These are phyloP conservation scores for Mycena metata DNA, from an alignment of 768 basidiomycete species.

Conservation along the genomic window DNA sequence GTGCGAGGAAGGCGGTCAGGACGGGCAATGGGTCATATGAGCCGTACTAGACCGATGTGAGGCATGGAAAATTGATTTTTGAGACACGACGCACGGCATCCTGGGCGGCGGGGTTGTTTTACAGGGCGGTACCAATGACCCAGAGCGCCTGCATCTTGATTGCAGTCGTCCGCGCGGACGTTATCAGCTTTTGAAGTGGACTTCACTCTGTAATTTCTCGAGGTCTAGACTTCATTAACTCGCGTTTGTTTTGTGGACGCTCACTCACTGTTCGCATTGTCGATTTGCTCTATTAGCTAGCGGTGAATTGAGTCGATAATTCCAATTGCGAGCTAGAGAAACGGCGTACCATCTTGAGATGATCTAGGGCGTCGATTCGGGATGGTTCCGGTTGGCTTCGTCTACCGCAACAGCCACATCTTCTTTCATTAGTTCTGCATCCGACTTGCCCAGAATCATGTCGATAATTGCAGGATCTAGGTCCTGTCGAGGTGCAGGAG, in stretches of 20 bases:
- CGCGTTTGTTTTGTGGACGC: conserved; percentile 21
- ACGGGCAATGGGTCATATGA: conserved; percentile 74
- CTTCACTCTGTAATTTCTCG: conserved; percentile 80
- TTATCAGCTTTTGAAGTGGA: conserved; percentile 76
- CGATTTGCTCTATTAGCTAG: conserved; percentile 88
- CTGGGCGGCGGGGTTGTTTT: conserved; percentile 92
- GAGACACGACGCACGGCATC: conserved; percentile 65
- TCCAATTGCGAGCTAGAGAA: not conserved
- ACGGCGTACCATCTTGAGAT: conserved; percentile 84
- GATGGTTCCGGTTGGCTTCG: conserved; percentile 64
- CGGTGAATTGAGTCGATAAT: not conserved
- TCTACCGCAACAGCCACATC: conserved; percentile 77
- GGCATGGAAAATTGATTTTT: not conserved
- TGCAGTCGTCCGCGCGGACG: conserved; percentile 65
- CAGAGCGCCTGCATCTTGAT: conserved; percentile 81
- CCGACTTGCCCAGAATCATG: conserved; percentile 86
- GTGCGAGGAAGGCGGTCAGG: conserved; percentile 72
- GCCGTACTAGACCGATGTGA: conserved; percentile 63
- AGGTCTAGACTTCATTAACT: conserved; percentile 65
- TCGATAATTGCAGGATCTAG: conserved; percentile 90
- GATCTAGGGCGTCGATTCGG: conserved; percentile 79
- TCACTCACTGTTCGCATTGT: conserved; percentile 89
- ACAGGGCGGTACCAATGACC: conserved; percentile 90
- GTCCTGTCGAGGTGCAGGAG: conserved; percentile 58
- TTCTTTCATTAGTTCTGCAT: conserved; percentile 88